These are phyloP conservation scores for Colletotrichum sp. DNA, from an alignment of 2,329 filamentous ascomycete species.

Conservation along the genomic window DNA sequence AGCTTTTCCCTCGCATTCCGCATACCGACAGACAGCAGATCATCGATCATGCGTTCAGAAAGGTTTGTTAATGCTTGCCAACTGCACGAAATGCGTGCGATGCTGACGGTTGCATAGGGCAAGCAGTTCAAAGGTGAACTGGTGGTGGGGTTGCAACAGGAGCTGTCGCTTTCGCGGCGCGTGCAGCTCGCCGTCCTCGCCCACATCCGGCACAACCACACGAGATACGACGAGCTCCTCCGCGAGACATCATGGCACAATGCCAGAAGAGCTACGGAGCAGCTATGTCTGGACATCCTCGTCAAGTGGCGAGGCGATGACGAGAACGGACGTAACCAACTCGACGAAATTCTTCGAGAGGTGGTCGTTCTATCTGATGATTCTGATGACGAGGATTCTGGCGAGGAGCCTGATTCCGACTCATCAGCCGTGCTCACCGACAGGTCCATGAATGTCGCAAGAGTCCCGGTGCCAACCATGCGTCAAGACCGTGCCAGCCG, in stretches of 20 bases:
- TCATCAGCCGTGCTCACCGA: conserved; percentile 28
- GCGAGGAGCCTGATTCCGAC: conserved; percentile 36
- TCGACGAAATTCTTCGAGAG: conserved; percentile 70
- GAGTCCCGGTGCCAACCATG: not conserved
- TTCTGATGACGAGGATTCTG: conserved; percentile 42
- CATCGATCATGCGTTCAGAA: conserved; percentile 66
- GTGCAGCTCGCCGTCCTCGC: conserved; percentile 70
- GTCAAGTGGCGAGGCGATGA: conserved; percentile 77
- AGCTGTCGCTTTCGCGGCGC: conserved; percentile 63
- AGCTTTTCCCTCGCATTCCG: conserved; percentile 69
- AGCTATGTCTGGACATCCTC: conserved; percentile 66
- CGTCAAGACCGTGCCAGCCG: not conserved
- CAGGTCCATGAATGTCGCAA: not conserved
- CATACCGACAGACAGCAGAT: conserved; percentile 68
- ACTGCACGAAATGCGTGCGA: not conserved
- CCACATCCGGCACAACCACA: conserved; percentile 71
- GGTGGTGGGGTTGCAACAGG: conserved; percentile 61
- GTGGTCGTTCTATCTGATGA: conserved; percentile 70
- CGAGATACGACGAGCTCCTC: conserved; percentile 66
- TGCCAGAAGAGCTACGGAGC: conserved; percentile 65
- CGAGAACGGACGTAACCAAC: conserved; percentile 69
- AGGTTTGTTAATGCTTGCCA: conserved; percentile 46
- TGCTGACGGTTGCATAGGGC: conserved; percentile 41
- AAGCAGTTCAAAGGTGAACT: conserved; percentile 55
- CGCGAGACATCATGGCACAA: conserved; percentile 63